Percentiles rank a stretch among this genome's conserved stretches.
These are phyloP conservation scores for Candida glaebosa DNA, from an alignment of 805 yeast species.

Conservation along the genomic window DNA sequence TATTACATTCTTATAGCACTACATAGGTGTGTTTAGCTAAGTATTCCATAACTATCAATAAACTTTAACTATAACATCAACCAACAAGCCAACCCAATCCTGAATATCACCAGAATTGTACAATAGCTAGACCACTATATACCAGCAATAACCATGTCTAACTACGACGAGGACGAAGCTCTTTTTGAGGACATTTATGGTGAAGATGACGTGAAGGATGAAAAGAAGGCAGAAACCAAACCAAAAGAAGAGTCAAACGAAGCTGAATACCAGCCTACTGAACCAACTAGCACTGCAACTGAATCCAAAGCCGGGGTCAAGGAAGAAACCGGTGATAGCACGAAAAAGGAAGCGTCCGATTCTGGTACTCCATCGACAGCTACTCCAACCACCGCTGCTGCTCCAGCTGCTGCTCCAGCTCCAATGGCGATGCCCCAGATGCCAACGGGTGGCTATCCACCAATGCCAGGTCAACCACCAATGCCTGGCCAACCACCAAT, in stretches of 20 bases:
- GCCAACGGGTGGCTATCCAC: constrained; percentile 8
- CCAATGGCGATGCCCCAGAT: background rate
- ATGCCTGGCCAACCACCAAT: constrained; percentile 17
- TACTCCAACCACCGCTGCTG: background rate
- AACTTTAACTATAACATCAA: background rate
- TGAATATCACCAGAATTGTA: background rate
- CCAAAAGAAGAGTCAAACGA: constrained; percentile 12
- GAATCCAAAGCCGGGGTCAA: constrained; percentile 9
- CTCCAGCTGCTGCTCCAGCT: constrained; percentile 10
- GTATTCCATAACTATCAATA: constrained; percentile 4
- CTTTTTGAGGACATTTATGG: constrained; percentile 85
- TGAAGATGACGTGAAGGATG: constrained; percentile 9
- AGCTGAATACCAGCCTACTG: constrained; percentile 4
- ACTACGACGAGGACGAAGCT: constrained; percentile 87
- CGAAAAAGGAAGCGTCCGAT: constrained; percentile 1
- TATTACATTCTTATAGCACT: constrained; percentile 1
- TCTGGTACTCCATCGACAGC: background rate
- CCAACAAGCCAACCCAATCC: too few relatives aligned
- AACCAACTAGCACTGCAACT: constrained; percentile 7
- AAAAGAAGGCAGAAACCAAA: constrained; percentile 12
- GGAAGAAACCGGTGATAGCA: constrained; percentile 9
- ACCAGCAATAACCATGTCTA: constrained; percentile 19
- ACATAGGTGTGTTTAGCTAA: constrained; percentile 7
- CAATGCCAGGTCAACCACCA: constrained; percentile 4
- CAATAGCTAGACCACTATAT: background rate